Base-by-base conservation (phyloP, 1,284 basidiomycete species). In the Inonotus hispidus region DNA sequence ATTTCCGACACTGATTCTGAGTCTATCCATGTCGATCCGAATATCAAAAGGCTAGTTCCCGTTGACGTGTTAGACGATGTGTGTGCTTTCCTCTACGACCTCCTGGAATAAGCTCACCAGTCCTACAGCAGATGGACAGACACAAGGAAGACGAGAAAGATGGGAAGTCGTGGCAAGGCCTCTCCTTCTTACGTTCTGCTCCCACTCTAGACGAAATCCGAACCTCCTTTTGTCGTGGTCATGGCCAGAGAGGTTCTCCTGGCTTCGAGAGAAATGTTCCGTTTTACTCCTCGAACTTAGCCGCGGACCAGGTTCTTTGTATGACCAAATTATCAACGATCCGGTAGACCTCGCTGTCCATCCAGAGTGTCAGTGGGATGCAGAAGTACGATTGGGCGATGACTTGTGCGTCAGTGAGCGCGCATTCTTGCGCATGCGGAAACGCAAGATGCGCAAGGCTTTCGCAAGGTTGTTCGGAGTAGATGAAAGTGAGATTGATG, bases 281-380 rank as follows among this genome's bases (percentile, higher is more conserved):
- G 67, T 66, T 0, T 66, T 77, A 6, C 62, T 76, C 7, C 64
- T 71, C 8, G 76, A 76, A 59, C 67, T 76, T 23, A 67, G 70
- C 13, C 66, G 70, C 4, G 75, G 74, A 0, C 72, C 74, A 0
- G 72, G 72, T 8, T 76, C 74, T n/a, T 63, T 76, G 4, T 75
- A 72, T 59, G 68, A 70, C 38, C 66, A 73, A 45, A 67, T 76
- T 27, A 70, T 74, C 14, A 66, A 74, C 54, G 59, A 63, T 19
- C 66, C 69, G 6, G 68, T 70, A 1, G 71, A 75, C 59, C 53
- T 66, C 1, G 41, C 32, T 5, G 49, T 73, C n/a, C 64, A 78
- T 56, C 76, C 76, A 0, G 77, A 78, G 59, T 65, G 73, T 35
- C 70, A 74, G 21, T 77, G 75, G 74, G 74, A 77, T 53, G 77